Base-by-base conservation (phyloP, 805 yeast species). In the Schwanniomyces vanrijiae region DNA sequence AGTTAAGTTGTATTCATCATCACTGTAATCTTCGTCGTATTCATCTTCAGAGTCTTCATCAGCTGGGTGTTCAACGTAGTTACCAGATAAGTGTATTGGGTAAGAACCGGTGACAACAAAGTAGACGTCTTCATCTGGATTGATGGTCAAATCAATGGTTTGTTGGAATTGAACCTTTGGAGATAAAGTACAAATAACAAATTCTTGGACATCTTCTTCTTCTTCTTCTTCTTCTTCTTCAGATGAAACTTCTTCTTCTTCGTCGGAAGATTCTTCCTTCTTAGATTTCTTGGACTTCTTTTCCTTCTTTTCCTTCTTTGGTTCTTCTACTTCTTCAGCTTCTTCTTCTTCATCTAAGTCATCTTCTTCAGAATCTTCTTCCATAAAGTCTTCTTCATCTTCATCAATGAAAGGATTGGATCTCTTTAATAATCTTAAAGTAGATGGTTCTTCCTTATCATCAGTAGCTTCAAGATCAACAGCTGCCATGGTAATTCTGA, bases 31-130 rank as follows among this genome's bases (percentile, higher is more conserved):
- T 44, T 74, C 80, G 40, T 76, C 80, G 48, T 75, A 78, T 33
- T 70, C 73, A 43, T 75, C 82, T 43, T 77, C 80, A 48, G 76
- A 81, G 45, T 81, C 86, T 37, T 76, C 82, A 62, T 91, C 96
- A 61, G 83, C 89, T 68, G 98, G 97, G 71, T 91, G 97, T 70
- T 88, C 96, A 64, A 94, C 86, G 73, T 86, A 90, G 84, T 94
- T 92, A 77, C 99, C 99, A 57, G 88, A 78, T 60, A 94, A 76
- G 69, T 92, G 95, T 55, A 94, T 78, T 55, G 96, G 87, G 77
- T 90, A 92, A 22, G 97, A 90, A 64, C 99, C 99, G 52, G 96
- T 87, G 48, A 88, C 97, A 63, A 90, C 96, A 64, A 94, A 94
- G 76, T 78, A 84, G 52, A 94, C 90, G 64, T 91, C 96, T 75